phyloP scores from a whole-genome alignment of 768 basidiomycete species.

The Scleroderma citrinum region DNA sequence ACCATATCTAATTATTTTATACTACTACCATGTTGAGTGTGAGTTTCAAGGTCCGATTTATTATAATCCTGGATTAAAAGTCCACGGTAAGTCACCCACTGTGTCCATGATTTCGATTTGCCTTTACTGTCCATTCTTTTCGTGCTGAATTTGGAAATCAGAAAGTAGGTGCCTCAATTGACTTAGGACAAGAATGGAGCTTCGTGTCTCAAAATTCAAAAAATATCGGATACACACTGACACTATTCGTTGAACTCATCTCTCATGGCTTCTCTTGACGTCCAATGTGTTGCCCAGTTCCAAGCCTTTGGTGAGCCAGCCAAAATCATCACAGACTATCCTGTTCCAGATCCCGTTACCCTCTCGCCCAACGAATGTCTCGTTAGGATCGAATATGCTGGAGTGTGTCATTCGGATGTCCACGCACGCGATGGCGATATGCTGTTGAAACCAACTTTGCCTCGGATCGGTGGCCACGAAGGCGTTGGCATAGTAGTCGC shows the following conservation, averaged over 20 bases:
- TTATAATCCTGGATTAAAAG: no score
- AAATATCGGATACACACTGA: no score
- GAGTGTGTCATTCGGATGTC: slow-evolving; percentile 41
- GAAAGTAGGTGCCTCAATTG: no score
- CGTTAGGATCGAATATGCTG: slow-evolving; percentile 37
- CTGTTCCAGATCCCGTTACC: slow-evolving; percentile 10
- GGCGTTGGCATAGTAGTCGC: slow-evolving; percentile 43
- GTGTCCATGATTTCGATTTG: no score
- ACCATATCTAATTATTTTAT: no score
- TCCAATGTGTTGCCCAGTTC: slow-evolving; percentile 24
- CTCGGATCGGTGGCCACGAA: slow-evolving; percentile 39
- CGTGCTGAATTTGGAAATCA: no score
- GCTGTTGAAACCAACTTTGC: slow-evolving; percentile 19
- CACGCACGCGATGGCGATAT: slow-evolving; percentile 38
- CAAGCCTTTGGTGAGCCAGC: slow-evolving; percentile 11
- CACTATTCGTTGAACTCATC: neutral
- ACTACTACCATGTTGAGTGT: no score
- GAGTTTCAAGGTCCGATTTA: no score
- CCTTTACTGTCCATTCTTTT: no score
- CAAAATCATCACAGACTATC: slow-evolving; percentile 10
- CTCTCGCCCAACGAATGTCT: slow-evolving; percentile 26
- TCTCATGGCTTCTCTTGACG: slow-evolving; percentile 7
- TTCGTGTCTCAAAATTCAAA: no score
- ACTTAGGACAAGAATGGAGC: no score
- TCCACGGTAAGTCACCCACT: no score